Base-by-base conservation (phyloP, 1,284 basidiomycete species). In the Marasmius tenuissimus region DNA sequence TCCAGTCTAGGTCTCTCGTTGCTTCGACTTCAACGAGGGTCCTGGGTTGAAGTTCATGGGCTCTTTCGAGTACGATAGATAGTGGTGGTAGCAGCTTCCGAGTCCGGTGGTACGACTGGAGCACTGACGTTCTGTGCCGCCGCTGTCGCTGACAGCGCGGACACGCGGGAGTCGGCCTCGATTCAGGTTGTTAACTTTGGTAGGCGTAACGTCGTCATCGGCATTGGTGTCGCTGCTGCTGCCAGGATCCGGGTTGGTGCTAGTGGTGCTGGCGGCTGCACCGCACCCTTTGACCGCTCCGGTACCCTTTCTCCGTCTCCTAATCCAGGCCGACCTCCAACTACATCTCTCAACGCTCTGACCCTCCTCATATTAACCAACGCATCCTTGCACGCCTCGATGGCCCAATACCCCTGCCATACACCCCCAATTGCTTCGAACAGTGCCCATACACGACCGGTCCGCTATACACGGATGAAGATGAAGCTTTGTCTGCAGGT, bases 381-480 rank as follows among this genome's bases (percentile, higher is more conserved):
- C 1, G 87, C 86, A 68, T 88, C 86, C 51, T 79, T 78, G 71
- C 92, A 93, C 11, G 88, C 73, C 14, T 76, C 75, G 49, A 92
- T 80, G 40, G 85, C 83, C 57, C 82, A 81, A 69, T 91, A 93
- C 3, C 88, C 89, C 70, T 92, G 90, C 56, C 77, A 75, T 58
- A 91, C 78, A 11, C 85, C 84, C 2, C 85, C 84, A 18, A 81
- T 67, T 5, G 86, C 85, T 66, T 91, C 91, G 7, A 85, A 86
- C 6, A 81, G 73, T 14, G 87, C 86, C 83, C 87, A 90, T 0
- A 87, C 88, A 2, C 92, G 75, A 2, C 86, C 86, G 34, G 89
- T 73, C 86, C 87, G 90, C 89, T 90, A 92, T 6, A 89, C 83
- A 27, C 84, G 79, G 20, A 74, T 71, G 74, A 92, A 93, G 2